Base-by-base conservation (phyloP, 805 yeast species). In the Nadsonia fulvescens region DNA sequence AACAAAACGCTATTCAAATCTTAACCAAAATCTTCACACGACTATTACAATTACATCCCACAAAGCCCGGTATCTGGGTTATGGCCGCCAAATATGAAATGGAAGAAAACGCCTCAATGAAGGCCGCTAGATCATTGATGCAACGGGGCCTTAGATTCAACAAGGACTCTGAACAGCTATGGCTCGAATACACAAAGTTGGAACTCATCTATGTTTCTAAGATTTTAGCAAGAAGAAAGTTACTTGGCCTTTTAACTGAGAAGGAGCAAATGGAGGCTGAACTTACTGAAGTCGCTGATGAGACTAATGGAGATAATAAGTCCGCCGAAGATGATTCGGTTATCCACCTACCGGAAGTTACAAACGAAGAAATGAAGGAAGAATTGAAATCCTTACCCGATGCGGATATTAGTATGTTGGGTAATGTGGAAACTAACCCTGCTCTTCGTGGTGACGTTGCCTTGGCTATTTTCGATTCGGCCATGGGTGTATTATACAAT, bases 31-130 rank as follows among this genome's bases (percentile, higher is more conserved):
- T 79, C 5, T 79, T 82, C 47, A 71, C 83, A 5, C 66, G 68
- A 31, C 57, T 86, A 37, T 58, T 89, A 39, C 79, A 73, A 49
- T 53, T 82, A 35, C 96, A 89, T 46, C 96, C 98, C n/a, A 64
- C 76, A 22, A 77, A 83, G 43, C 66, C 81, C 2, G 76, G 73
- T 39, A 76, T 86, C 10, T 89, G 98, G 98, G 66, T 89, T 22
- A 66, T 79, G 41, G 95, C 94, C 13, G 94, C 95, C 15, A 78
- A 78, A 44, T 81, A 79, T 51, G 96, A 89, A 52, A 73, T 78
- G 41, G 94, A 86, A 39, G 66, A 65, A 15, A 81, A 89, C 49
- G 77, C 86, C 20, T 76, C 82, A 39, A 78, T 92, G 23, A 70
- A 74, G 43, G 83, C 92, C 23, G 83, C 95, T 12, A 65, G 99